Conservation (phyloP, 352 stramenopile species). For the Globisporangium takayamanum region DNA sequence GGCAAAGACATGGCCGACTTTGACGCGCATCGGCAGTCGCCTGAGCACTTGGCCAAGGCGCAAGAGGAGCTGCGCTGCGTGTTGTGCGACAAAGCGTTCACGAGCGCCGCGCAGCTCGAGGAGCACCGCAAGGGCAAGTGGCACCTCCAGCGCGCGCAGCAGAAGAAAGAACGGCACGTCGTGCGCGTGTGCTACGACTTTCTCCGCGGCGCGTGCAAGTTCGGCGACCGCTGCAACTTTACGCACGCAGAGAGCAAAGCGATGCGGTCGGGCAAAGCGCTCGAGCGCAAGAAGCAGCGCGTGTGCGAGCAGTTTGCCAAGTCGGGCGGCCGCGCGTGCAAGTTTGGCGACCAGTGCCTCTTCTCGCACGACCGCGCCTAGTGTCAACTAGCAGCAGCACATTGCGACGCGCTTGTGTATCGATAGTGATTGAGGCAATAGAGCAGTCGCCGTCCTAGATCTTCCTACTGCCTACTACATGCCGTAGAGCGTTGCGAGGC, state of each 20-base stretch:
- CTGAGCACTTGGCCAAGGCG: conserved; percentile 33
- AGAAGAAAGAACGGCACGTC: conserved; percentile 60
- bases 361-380: conserved; percentile 45
- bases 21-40: conserved; percentile 41
- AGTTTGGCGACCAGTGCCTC: conserved; percentile 70
- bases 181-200: conserved; percentile 83
- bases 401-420: neutral
- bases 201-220: conserved; percentile 60
- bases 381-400: conserved; percentile 2
- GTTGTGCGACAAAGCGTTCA: conserved; percentile 78
- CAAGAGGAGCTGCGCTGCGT: conserved; percentile 36
- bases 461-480: neutral
- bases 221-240: conserved; percentile 63
- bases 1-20: conserved; percentile 67
- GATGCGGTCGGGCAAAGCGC: conserved; percentile 41
- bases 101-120: conserved; percentile 58
- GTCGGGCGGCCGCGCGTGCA: conserved; percentile 31
- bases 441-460: neutral
- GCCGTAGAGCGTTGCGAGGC: conserved; percentile 19
- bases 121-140: conserved; percentile 80
- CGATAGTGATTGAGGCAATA: conserved; percentile 3
- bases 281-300: conserved; percentile 48
- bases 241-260: conserved; percentile 66
- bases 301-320: conserved; percentile 46
- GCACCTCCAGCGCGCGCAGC: conserved; percentile 66